Percentiles rank a stretch among this genome's conserved stretches.
phyloP scores from a whole-genome alignment of 192 early-diverging fungal genomes.

The Umbelopsis sp. region DNA sequence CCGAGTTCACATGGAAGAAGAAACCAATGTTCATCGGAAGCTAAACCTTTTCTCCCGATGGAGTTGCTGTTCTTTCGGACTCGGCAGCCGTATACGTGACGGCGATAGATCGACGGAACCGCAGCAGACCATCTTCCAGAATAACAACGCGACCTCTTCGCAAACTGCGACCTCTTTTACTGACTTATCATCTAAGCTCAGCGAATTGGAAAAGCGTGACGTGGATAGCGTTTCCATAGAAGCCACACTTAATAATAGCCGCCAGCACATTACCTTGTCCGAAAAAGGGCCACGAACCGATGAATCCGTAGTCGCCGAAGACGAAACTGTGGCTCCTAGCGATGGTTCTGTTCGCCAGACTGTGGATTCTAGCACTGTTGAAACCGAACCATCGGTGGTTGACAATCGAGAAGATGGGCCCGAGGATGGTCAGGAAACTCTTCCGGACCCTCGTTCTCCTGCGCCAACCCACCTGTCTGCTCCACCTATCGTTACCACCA shows the following conservation, averaged over 20 bases:
- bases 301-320: background rate
- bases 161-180: slow-evolving; percentile 10
- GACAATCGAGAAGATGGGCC: slow-evolving; percentile 3
- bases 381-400: background rate
- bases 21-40: background rate
- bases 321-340: background rate
- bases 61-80: slow-evolving; percentile 11
- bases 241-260: slow-evolving; percentile 1
- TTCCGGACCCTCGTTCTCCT: slow-evolving; percentile 2
- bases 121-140: slow-evolving; percentile 1
- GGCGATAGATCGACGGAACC: background rate
- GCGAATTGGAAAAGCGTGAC: slow-evolving; percentile 1
- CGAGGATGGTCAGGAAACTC: background rate
- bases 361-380: background rate
- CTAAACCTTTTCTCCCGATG: slow-evolving; percentile 6
- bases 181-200: slow-evolving; percentile 5
- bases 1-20: background rate
- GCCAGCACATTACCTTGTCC: background rate
- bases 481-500: background rate
- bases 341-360: slow-evolving; percentile 6
- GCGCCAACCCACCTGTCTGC: background rate
- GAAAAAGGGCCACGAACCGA: background rate
- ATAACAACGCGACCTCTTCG: background rate
- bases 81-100: background rate
- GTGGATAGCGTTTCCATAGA: slow-evolving; percentile 4